Conservation (phyloP, 768 basidiomycete species). For the Hydnomerulius pinastri region DNA sequence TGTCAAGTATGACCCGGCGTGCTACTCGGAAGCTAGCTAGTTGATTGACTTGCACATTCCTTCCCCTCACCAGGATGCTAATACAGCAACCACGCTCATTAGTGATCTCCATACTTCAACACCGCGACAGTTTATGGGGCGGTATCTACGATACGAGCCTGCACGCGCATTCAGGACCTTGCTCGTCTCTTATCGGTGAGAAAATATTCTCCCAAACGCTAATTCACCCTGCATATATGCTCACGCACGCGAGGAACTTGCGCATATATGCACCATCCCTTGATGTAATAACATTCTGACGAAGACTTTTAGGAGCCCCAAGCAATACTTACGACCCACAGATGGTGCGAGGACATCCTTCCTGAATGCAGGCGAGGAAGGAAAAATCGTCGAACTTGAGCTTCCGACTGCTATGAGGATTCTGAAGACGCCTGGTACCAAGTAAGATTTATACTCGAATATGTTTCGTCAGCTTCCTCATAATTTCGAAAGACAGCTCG, state of each 20-base stretch:
- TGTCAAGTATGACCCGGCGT: constrained; percentile 62
- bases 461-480: background rate
- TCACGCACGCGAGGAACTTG: background rate
- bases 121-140: constrained; percentile 69
- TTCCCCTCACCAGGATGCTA: constrained; percentile 46
- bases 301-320: constrained; percentile 15
- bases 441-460: constrained; percentile 38
- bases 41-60: background rate
- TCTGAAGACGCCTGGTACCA: constrained; percentile 52
- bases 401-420: constrained; percentile 64
- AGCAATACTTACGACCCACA: constrained; percentile 22
- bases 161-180: constrained; percentile 77
- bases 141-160: constrained; percentile 73
- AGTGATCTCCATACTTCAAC: constrained; percentile 54
- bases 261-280: constrained; percentile 15
- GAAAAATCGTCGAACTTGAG: constrained; percentile 43
- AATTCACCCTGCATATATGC: no score
- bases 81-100: constrained; percentile 59
- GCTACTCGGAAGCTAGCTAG: no score
- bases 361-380: constrained; percentile 14
- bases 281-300: constrained; percentile 6
- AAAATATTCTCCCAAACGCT: constrained; percentile 1
- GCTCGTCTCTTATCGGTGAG: constrained; percentile 73
- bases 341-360: constrained; percentile 16
- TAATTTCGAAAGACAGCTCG: constrained; percentile 33